phyloP scores from a whole-genome alignment of 2,329 filamentous ascomycete genomes.

The Claviceps africana region DNA sequence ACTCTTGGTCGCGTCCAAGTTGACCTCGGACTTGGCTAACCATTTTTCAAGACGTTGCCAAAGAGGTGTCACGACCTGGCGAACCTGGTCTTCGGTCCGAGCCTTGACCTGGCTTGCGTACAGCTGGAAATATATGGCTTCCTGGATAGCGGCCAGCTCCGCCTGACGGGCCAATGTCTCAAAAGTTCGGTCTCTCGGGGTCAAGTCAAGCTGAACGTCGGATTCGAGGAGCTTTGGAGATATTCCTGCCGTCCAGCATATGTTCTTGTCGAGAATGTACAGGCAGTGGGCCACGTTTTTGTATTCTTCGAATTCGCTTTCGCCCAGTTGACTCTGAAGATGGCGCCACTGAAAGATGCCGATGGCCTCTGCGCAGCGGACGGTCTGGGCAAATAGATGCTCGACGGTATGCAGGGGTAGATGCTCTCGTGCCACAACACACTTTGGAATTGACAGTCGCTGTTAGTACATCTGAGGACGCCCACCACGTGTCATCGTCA shows the following conservation, averaged over 20 bases:
- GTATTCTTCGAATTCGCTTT: not conserved
- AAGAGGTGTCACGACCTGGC: not conserved
- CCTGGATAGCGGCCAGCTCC: not conserved
- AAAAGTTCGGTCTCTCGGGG: not conserved
- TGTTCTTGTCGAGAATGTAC: not conserved
- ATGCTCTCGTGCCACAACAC: not conserved
- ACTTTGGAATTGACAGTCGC: too few species aligned
- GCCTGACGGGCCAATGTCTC: not conserved
- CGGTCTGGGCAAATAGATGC: not conserved
- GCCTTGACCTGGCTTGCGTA: not conserved
- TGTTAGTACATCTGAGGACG: too few species aligned
- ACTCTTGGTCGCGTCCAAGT: not conserved
- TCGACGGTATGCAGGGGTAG: not conserved
- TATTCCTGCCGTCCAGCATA: not conserved
- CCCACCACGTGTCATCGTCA: too few species aligned
- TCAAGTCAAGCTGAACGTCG: not conserved
- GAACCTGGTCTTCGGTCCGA: not conserved
- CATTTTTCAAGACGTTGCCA: not conserved
- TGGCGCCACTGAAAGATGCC: not conserved
- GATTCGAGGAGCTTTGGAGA: not conserved
- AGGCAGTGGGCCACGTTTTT: not conserved
- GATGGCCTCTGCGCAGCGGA: not conserved
- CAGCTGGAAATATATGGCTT: not conserved
- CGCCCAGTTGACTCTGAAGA: not conserved
- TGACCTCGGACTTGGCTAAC: not conserved